Evolutionary conservation across 345 rosid species (phyloP), one percentile per base, ranked within the genome.

Genomic region (Microthlaspi erraticum): DNA sequence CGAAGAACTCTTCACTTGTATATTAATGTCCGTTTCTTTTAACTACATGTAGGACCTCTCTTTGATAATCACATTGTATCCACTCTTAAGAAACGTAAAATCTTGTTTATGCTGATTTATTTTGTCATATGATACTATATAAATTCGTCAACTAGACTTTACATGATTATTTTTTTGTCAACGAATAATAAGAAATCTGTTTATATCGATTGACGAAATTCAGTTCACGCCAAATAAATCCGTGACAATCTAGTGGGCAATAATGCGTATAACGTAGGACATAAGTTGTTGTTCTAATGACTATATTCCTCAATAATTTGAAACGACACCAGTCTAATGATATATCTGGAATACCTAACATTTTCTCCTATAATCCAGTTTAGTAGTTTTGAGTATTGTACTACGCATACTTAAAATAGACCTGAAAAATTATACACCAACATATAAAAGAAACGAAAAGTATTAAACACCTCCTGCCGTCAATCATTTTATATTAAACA

Each of bases 21-120:
- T 49, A 76, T 62, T 41, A 69, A 38, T 76, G 79, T 76, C 66
- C 39, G 60, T 69, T 69, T 69, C 79, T 69, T 69, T 55, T 19
- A 63, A 76, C 75, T 69, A 69, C 79, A 76, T 46, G 79, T 69
- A 69, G 79, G 79, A 34, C 79, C 75, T 62, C 74, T 45, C 66
- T 46, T 63, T 11, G 75, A 76, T 69, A 54, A 63, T 68, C 71
- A 76, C 79, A 55, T 57, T 63, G 60, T 56, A 76, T 41, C 79
- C 71, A 69, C 79, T 76, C 65, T 42, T 8, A 60, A 5, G 4
- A 70, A 38, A 57, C 5, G 10, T 56, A 38, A 33, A 67, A 31
- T 67, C 3, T 33, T 50, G 52, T 60, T 39, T 51, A 59, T 49
- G 55, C 39, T 18, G 14, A 1, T 32, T 73, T 66, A 9, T 31